Evolutionary conservation across 2,329 filamentous ascomycete genomes (phyloP).

Genomic region (Colletotrichum endophyticum): DNA sequence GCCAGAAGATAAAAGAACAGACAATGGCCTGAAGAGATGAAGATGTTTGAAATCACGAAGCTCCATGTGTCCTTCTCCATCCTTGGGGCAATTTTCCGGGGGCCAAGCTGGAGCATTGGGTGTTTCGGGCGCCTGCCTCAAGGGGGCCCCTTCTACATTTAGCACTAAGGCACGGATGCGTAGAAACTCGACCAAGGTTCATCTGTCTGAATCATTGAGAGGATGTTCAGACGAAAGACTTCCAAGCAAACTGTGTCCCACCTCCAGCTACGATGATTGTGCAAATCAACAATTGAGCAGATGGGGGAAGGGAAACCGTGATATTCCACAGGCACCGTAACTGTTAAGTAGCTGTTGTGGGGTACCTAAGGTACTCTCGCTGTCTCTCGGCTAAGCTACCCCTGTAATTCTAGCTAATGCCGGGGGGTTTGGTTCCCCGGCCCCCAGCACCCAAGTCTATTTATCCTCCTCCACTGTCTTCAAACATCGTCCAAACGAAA

Average conservation of each 20-base stretch:
- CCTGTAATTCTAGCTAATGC: background rate
- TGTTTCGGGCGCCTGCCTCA: conserved; percentile 9
- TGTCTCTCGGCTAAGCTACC: background rate
- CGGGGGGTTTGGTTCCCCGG: background rate
- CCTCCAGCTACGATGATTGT: background rate
- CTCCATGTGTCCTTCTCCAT: conserved; percentile 16
- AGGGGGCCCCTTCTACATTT: background rate
- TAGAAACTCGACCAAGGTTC: background rate
- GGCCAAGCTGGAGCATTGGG: conserved; percentile 16
- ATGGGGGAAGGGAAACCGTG: background rate
- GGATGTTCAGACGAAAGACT: background rate
- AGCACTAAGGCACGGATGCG: background rate
- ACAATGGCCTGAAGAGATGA: background rate
- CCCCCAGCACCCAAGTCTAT: background rate
- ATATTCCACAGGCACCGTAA: background rate
- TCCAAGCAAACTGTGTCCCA: background rate
- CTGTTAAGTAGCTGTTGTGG: background rate
- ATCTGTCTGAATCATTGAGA: background rate
- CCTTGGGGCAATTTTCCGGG: background rate
- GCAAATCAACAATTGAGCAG: background rate
- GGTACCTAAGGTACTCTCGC: no score
- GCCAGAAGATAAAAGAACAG: background rate
- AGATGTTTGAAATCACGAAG: background rate
- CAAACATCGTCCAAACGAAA: background rate
- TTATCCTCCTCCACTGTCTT: background rate